Evolutionary conservation across 495 filamentous ascomycete species (phyloP).

Genomic region (Xylaria cubensis): DNA sequence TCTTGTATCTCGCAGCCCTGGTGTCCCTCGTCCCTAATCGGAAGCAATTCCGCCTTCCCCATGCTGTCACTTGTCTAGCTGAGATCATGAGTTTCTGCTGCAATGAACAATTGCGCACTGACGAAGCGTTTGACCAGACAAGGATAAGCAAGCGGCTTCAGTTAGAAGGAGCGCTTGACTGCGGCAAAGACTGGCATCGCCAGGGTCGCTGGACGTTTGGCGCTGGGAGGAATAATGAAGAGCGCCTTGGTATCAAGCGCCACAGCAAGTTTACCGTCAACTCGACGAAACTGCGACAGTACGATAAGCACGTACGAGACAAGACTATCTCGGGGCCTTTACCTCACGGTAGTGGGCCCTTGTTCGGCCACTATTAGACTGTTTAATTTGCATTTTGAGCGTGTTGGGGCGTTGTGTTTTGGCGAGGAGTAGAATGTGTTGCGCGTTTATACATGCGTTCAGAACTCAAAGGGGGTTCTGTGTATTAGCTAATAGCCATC

Average conservation of each 20-base stretch:
- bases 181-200: slow-evolving; percentile 39
- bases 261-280: slow-evolving; percentile 50
- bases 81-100: slow-evolving; percentile 81
- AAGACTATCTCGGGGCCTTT: slow-evolving; percentile 38
- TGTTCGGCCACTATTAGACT: slow-evolving; percentile 31
- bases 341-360: slow-evolving; percentile 30
- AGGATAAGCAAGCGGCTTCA: slow-evolving; percentile 38
- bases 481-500: slow-evolving; percentile 3
- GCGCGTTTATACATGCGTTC: background rate
- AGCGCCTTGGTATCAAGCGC: slow-evolving; percentile 46
- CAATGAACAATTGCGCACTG: slow-evolving; percentile 69
- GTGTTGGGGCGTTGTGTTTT: background rate
- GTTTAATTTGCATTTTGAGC: background rate
- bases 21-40: slow-evolving; percentile 60
- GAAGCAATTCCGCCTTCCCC: slow-evolving; percentile 66
- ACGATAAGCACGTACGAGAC: slow-evolving; percentile 32
- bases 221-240: slow-evolving; percentile 38
- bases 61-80: slow-evolving; percentile 71
- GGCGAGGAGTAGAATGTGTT: background rate
- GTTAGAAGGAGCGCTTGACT: slow-evolving; percentile 44
- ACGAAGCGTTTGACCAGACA: slow-evolving; percentile 62
- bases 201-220: slow-evolving; percentile 49
- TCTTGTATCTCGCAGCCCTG: slow-evolving; percentile 65
- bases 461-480: background rate
- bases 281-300: slow-evolving; percentile 32